Conservation (phyloP, 768 basidiomycete species). For the Auriscalpium vulgare region DNA sequence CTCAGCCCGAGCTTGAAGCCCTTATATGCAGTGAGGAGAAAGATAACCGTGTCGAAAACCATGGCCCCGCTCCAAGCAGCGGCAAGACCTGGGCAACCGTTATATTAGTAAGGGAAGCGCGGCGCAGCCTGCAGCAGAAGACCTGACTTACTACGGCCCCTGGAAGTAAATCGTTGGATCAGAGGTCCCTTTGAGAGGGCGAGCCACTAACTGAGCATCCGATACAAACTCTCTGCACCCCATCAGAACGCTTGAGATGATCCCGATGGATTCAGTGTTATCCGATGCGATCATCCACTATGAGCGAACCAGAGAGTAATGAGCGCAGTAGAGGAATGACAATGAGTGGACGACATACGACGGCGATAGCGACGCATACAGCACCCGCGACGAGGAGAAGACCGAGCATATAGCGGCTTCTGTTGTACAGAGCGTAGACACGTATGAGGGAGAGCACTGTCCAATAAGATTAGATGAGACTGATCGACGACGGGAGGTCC, state of each 20-base stretch:
- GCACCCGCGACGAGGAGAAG: not conserved
- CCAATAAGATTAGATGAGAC: not conserved
- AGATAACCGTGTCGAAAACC: not conserved
- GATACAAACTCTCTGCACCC: not conserved
- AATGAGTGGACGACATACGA: not conserved
- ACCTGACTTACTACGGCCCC: not conserved
- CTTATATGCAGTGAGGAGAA: not conserved
- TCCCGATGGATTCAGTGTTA: not conserved
- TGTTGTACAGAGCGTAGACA: constrained; percentile 1
- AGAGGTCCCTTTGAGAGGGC: not conserved
- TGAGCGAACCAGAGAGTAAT: too few species aligned
- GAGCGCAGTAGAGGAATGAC: too few species aligned
- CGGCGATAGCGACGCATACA: not conserved
- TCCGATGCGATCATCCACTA: not conserved
- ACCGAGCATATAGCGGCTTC: not conserved
- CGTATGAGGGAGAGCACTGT: not conserved
- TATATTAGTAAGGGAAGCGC: too few species aligned
- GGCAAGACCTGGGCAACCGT: not conserved
- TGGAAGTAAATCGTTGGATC: not conserved
- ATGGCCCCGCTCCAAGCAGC: not conserved
- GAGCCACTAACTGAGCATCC: not conserved
- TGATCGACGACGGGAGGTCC: too few species aligned
- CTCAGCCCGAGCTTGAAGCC: not conserved
- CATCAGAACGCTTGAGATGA: not conserved
- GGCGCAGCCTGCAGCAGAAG: not conserved